Conservation (phyloP, 345 rosid genomes). For the Camelina laxa region DNA sequence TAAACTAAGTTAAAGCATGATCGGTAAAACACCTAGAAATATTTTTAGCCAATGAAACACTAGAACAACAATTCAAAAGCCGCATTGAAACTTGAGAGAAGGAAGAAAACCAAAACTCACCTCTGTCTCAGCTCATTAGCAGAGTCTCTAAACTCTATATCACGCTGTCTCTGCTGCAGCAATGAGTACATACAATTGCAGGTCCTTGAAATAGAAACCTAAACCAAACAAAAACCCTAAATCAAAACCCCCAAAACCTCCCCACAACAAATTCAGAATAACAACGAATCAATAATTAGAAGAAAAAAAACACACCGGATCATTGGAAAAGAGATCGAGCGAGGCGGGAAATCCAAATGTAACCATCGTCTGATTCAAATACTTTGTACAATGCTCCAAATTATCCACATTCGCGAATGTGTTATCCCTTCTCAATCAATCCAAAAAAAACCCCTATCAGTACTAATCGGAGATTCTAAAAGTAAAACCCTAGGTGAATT, state of each 20-base stretch:
- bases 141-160: constrained; percentile 87
- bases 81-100: neutral
- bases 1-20: constrained; percentile 11
- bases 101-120: constrained; percentile 36
- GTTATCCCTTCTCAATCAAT: constrained; percentile 58
- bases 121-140: constrained; percentile 93
- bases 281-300: constrained; percentile 4
- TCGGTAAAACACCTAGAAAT: neutral
- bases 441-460: neutral
- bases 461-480: neutral
- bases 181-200: constrained; percentile 88
- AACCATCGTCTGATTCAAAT: constrained; percentile 91
- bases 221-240: constrained; percentile 25
- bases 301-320: constrained; percentile 68
- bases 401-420: constrained; percentile 83
- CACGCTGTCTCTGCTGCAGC: constrained; percentile 95
- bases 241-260: neutral
- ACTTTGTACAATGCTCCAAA: constrained; percentile 90
- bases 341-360: constrained; percentile 96
- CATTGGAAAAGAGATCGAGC: constrained; percentile 88
- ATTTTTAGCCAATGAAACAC: neutral
- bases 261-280: neutral
- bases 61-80: neutral
- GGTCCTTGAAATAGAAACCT: constrained; percentile 95
- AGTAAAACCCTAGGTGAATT: constrained; percentile 30